Evolutionary conservation across 169 alveolate genomes (phyloP).

Genomic region (Cryptosporidium meleagridis): DNA sequence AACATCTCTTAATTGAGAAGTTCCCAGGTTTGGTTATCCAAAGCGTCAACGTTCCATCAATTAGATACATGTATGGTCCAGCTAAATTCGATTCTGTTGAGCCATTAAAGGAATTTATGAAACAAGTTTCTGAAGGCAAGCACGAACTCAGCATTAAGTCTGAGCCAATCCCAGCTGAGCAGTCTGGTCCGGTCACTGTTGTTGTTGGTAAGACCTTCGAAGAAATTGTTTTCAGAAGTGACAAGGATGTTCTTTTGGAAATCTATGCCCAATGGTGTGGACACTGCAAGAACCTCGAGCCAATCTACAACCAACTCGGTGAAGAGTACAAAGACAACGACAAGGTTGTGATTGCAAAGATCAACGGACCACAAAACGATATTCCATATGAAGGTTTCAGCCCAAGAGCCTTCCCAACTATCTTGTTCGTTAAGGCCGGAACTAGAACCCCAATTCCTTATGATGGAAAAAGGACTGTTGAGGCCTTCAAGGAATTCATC

Average conservation of each 20-base stretch:
- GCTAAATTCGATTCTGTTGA: slow-evolving; percentile 76
- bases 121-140: slow-evolving; percentile 85
- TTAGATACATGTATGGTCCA: slow-evolving; percentile 72
- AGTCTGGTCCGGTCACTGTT: slow-evolving; percentile 86
- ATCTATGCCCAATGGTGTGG: slow-evolving; percentile 98
- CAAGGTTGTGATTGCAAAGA: slow-evolving; percentile 89
- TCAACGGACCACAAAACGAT: slow-evolving; percentile 91
- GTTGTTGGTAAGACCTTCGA: slow-evolving; percentile 86
- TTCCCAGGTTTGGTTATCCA: slow-evolving; percentile 80
- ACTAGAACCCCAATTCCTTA: slow-evolving; percentile 74
- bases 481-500: slow-evolving; percentile 68
- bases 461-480: slow-evolving; percentile 75
- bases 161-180: slow-evolving; percentile 89
- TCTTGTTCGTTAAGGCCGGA: slow-evolving; percentile 77
- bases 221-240: slow-evolving; percentile 84
- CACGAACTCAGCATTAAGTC: slow-evolving; percentile 87
- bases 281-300: slow-evolving; percentile 94
- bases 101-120: slow-evolving; percentile 80
- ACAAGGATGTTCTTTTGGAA: slow-evolving; percentile 92
- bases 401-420: slow-evolving; percentile 77
- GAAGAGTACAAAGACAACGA: slow-evolving; percentile 81
- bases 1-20: slow-evolving; percentile 75
- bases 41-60: slow-evolving; percentile 66
- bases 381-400: slow-evolving; percentile 81
- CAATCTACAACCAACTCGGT: slow-evolving; percentile 82